A percentile compares a stretch with the other conserved stretches of the same genome.
Evolutionary conservation across 2,329 filamentous ascomycete genomes (phyloP).

Genomic region (Phialophora expanda): DNA sequence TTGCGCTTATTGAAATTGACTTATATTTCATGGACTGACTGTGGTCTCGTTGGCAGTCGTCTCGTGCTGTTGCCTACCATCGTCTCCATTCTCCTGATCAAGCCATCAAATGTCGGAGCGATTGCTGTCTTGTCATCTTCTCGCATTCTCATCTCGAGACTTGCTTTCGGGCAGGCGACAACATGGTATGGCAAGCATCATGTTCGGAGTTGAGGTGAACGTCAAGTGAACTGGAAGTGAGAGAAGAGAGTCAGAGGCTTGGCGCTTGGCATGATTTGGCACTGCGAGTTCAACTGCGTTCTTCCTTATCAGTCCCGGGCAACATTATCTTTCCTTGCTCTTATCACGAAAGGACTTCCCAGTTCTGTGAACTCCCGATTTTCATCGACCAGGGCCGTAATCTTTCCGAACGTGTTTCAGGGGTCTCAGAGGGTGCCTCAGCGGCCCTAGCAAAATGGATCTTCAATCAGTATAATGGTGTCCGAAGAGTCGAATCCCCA

Average conservation of each 20-base stretch:
- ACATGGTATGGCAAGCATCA: not conserved
- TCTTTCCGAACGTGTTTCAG: not conserved
- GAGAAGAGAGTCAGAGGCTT: not conserved
- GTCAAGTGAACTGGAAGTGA: not conserved
- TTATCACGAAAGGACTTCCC: not conserved
- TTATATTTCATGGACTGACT: not conserved
- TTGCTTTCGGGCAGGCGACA: not conserved
- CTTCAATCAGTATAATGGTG: not conserved
- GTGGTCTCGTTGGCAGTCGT: not conserved
- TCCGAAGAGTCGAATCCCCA: not conserved
- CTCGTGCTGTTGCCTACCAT: not conserved
- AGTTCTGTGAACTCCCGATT: not conserved
- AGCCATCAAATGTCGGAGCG: not conserved
- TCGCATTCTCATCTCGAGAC: not conserved
- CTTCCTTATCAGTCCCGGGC: not conserved
- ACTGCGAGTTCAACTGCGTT: not conserved
- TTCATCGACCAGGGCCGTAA: not conserved
- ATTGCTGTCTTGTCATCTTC: not conserved
- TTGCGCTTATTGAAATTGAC: not conserved
- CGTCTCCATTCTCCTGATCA: not conserved
- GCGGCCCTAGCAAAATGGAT: not conserved
- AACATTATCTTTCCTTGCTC: not conserved
- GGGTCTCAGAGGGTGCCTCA: not conserved
- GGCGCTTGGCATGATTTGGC: slow-evolving; percentile 1
- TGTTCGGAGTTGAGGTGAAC: not conserved